Evolutionary conservation across 345 rosid species (phyloP).

Genomic region (Eucalyptus grandis): DNA sequence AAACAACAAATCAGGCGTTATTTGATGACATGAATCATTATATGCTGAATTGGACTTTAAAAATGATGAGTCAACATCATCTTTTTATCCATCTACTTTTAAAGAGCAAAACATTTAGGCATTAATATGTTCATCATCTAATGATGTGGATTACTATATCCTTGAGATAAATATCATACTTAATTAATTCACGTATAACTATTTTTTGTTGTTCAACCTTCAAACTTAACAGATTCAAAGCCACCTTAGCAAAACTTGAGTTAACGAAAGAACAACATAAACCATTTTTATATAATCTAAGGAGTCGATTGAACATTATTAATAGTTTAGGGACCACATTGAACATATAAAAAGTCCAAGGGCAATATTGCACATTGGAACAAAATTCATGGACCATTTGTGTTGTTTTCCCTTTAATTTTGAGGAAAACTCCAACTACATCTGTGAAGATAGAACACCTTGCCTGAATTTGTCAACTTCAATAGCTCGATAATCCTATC

Average conservation of each 20-base stretch:
- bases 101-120: neutral
- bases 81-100: neutral
- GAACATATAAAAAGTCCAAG: neutral
- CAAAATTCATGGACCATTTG: neutral
- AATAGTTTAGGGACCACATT: neutral
- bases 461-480: constrained; percentile 91
- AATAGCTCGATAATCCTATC: constrained; percentile 88
- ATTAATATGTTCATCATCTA: neutral
- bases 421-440: neutral
- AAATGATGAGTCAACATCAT: neutral
- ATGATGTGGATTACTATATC: neutral
- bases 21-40: neutral
- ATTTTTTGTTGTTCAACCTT: neutral
- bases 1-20: neutral
- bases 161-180: neutral
- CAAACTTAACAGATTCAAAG: neutral
- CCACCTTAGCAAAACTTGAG: neutral
- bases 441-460: neutral
- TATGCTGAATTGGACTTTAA: neutral
- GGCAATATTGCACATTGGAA: neutral
- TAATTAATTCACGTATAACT: neutral
- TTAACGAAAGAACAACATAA: neutral
- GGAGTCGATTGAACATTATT: neutral
- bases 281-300: neutral
- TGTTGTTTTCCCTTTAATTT: neutral